phyloP scores from a whole-genome alignment of 192 early-diverging fungal species.

The Coemansia sp. region DNA sequence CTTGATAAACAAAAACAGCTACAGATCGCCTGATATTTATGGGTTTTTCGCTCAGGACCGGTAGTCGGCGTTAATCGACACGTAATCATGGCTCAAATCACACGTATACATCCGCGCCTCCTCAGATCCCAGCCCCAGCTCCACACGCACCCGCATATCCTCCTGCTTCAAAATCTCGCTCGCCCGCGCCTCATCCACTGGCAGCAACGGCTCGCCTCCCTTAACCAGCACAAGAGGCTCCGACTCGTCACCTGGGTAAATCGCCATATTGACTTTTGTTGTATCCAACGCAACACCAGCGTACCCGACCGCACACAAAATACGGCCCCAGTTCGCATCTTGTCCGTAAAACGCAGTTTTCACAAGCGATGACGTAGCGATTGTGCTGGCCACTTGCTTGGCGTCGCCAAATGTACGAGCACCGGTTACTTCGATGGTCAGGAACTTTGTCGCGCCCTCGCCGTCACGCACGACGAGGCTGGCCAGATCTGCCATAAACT shows the following conservation, averaged over 20 bases:
- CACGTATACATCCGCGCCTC: slow-evolving; percentile 90
- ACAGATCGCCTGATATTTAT: background rate
- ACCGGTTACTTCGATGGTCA: slow-evolving; percentile 82
- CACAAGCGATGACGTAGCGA: slow-evolving; percentile 89
- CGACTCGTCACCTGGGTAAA: slow-evolving; percentile 68
- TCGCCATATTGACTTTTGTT: slow-evolving; percentile 68
- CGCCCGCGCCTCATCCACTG: slow-evolving; percentile 80
- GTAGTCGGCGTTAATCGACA: slow-evolving; percentile 93
- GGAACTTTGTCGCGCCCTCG: slow-evolving; percentile 97
- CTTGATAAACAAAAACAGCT: no score
- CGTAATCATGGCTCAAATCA: slow-evolving; percentile 91
- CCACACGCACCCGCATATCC: slow-evolving; percentile 79
- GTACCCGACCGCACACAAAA: slow-evolving; percentile 90
- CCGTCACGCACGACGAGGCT: slow-evolving; percentile 92
- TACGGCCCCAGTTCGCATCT: slow-evolving; percentile 98
- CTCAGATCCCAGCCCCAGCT: slow-evolving; percentile 73
- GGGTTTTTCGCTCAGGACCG: slow-evolving; percentile 42
- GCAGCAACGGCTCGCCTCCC: slow-evolving; percentile 74
- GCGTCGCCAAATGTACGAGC: slow-evolving; percentile 73
- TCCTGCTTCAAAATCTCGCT: slow-evolving; percentile 80
- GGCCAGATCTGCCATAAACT: slow-evolving; percentile 85
- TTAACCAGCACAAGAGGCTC: slow-evolving; percentile 69
- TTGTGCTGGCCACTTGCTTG: slow-evolving; percentile 78
- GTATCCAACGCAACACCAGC: slow-evolving; percentile 72
- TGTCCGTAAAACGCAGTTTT: slow-evolving; percentile 96